Base-by-base conservation (phyloP, 768 basidiomycete species). In the Agaricus subrufescens region DNA sequence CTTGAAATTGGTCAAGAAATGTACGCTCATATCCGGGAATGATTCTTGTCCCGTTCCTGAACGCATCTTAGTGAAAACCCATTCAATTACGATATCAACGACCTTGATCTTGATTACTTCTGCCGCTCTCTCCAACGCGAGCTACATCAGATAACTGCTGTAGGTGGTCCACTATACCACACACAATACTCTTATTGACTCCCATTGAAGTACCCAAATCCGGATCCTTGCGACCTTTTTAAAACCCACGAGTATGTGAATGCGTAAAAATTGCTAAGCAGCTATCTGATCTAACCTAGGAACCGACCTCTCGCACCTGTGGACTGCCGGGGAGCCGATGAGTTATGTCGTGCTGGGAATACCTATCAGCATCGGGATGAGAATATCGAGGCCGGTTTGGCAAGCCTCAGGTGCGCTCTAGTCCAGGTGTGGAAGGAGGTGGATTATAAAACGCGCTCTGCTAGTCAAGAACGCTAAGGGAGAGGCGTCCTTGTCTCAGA, bases 221-320 rank as follows among this genome's bases (percentile, higher is more conserved):
- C 80, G 34, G 72, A 81, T 25, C 82, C 85, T 0, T 65, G 74
- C 15, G 60, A 72, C 1, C 86, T 77, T 66, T 66, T 86, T 61
- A 84, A 83, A 70, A 80, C 69, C 48, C 51, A 73, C 37, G 72
- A 76, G 73, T 73, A 59, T 53, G 65, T 54, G 9, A 23, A 39
- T 1, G 15, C 38, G 9, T 29, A 4, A 26, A 6, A 12, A 25
- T 45, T 34, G 15, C 12, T 40, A 27, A 25, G n/a, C 19, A 4
- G 6, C 31, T 8, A 26, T 30, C 15, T 54, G 46, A 58, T 30
- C 19, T 44, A 15, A 6, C 19, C 53, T 10, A 73, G 73, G 67
- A 90, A 89, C 68, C 82, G 86, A 68, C 87, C 88, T 0, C 85
- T 89, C 71, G 80, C 83, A 5, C 88, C 88, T 4, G 73, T 74